These are phyloP conservation scores for Fibroporia radiculosa DNA, from an alignment of 768 basidiomycete species.

Conservation along the genomic window DNA sequence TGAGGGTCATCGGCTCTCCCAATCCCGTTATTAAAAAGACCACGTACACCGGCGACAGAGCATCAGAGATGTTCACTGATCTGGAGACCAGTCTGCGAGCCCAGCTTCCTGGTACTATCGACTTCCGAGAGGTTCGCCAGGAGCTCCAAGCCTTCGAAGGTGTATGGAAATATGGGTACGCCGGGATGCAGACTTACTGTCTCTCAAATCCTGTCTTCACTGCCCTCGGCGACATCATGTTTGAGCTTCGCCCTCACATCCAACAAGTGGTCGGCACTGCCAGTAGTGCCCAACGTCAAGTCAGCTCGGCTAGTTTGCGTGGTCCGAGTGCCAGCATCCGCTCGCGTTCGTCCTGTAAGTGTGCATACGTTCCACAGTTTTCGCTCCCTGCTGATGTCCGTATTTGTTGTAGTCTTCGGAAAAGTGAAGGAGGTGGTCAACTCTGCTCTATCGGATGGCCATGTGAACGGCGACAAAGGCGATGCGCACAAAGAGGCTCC, in stretches of 20 bases:
- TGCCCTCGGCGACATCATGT: slow-evolving; percentile 21
- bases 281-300: too few species aligned
- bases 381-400: not conserved
- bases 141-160: slow-evolving; percentile 22
- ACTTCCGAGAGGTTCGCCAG: slow-evolving; percentile 16
- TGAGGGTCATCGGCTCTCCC: slow-evolving; percentile 12
- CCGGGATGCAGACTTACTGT: slow-evolving; percentile 17
- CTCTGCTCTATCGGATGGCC: not conserved
- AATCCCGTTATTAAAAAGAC: slow-evolving; percentile 12
- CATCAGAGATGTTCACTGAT: slow-evolving; percentile 12
- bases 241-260: slow-evolving; percentile 20
- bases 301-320: not conserved
- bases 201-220: slow-evolving; percentile 26
- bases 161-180: slow-evolving; percentile 21
- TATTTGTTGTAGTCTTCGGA: not conserved
- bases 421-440: not conserved
- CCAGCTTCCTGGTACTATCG: slow-evolving; percentile 16
- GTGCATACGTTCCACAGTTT: not conserved
- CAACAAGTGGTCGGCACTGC: not conserved
- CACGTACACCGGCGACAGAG: slow-evolving; percentile 5
- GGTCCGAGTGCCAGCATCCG: not conserved
- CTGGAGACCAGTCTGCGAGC: slow-evolving; percentile 15
- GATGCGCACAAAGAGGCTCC: not conserved
- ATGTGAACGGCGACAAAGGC: not conserved
- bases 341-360: not conserved